These are phyloP conservation scores for Tetrapyrgos nigripes DNA, from an alignment of 1,284 basidiomycete species.

Conservation along the genomic window DNA sequence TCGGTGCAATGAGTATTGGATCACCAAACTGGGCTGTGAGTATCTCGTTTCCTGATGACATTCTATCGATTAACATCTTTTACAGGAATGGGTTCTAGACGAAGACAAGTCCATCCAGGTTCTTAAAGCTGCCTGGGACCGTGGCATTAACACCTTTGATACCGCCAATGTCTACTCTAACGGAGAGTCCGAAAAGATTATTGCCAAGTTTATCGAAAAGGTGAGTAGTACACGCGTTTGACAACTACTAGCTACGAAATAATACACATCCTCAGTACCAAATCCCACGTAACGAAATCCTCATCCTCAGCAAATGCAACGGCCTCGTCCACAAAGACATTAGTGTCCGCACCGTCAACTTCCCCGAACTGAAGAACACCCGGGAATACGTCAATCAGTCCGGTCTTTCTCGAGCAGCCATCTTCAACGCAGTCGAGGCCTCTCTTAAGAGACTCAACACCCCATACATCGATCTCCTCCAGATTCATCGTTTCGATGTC, in stretches of 20 bases:
- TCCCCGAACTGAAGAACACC: slow-evolving; percentile 19
- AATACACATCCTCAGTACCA: slow-evolving; percentile 36
- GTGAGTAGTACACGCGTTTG: slow-evolving; percentile 19
- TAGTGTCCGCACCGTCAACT: not conserved
- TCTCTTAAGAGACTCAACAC: slow-evolving; percentile 47
- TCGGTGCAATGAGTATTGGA: slow-evolving; percentile 26
- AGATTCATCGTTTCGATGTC: slow-evolving; percentile 48
- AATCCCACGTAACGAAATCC: slow-evolving; percentile 59
- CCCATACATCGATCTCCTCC: slow-evolving; percentile 54
- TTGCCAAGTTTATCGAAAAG: slow-evolving; percentile 24
- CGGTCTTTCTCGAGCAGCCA: slow-evolving; percentile 49
- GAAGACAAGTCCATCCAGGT: slow-evolving; percentile 22
- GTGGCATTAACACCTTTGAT: slow-evolving; percentile 27
- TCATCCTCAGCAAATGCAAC: slow-evolving; percentile 51
- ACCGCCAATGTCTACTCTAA: slow-evolving; percentile 28
- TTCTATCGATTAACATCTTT: not conserved
- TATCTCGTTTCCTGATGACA: slow-evolving; percentile 3
- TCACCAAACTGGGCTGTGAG: slow-evolving; percentile 17
- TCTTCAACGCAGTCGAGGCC: slow-evolving; percentile 52
- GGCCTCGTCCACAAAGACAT: slow-evolving; percentile 22
- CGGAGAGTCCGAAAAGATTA: slow-evolving; percentile 22
- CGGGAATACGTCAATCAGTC: slow-evolving; percentile 49
- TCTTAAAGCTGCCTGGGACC: slow-evolving; percentile 28
- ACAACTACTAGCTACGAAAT: not conserved
- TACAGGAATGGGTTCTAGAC: slow-evolving; percentile 17